Base-by-base conservation (phyloP, 306 rosid species). In the Prunus mira region DNA sequence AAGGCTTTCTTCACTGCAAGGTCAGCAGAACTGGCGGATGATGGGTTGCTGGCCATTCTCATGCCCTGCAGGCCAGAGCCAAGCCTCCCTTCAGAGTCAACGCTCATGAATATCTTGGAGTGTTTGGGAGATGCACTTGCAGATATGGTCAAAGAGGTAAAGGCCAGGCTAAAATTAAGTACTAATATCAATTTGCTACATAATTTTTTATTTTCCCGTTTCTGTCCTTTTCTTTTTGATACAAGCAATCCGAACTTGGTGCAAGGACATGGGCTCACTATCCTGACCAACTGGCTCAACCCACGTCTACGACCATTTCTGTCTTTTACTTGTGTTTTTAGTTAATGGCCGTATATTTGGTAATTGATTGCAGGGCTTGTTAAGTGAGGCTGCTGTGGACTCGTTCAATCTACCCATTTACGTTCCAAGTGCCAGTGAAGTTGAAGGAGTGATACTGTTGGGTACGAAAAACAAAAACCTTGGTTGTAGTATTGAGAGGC, bases 111-210 rank as follows among this genome's bases (percentile, higher is more conserved):
- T 20, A 24, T 5, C 30, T 20, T 58, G 12, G 64, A 60, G 19
- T 58, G 41, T 34, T 14, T 18, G 67, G n/a, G 68, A 73, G 8
- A 38, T 34, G 14, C 52, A 41, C 41, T 50, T 54, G 22, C 65
- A 55, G 79, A 75, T 41, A 75, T 75, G 79, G 61, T 30, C 22
- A 75, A 50, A 20, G 57, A 3, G 72, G 79, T 51, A 75, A 75
- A 3, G 43, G 43, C 43, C 43, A 38, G 43, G 43, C 43, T 38
- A 9, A 38, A 38, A 38, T 38, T 38, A 38, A 38, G 43, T 38
- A 38, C 43, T 38, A 38, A 38, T 38, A 38, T 38, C 9, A 38
- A 38, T 38, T 38, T 38, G 9, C 43, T 38, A 38, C 43, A 38
- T 38, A 38, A 38, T 38, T 4, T 38, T 7, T 38, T 34, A 34